Conservation (phyloP, 441 rosid genomes). For the Rhodomyrtus psidioides region DNA sequence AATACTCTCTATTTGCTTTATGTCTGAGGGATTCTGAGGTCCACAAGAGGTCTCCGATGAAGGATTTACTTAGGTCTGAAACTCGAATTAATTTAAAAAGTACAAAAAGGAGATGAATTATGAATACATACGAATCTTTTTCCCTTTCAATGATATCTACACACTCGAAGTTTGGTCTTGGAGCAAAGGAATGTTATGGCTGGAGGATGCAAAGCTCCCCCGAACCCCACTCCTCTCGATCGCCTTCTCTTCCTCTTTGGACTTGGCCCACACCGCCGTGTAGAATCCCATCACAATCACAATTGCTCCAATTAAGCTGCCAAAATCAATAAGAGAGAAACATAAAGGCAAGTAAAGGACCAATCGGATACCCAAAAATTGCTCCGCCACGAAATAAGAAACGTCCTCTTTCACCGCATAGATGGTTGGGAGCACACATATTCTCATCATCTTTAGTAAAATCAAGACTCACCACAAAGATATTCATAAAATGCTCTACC, state of each 20-base stretch:
- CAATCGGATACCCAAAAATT: background rate
- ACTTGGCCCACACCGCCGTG: background rate
- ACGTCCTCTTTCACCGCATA: background rate
- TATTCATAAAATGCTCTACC: background rate
- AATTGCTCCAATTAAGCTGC: background rate
- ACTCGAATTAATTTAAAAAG: too few species aligned
- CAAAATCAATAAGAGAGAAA: background rate
- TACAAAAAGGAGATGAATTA: too few species aligned
- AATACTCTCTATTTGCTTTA: too few species aligned
- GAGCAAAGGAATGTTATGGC: background rate
- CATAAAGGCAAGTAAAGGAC: background rate
- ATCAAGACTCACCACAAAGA: background rate
- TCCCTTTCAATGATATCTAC: background rate
- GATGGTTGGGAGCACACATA: background rate
- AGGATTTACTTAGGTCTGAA: too few species aligned
- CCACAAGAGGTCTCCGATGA: too few species aligned
- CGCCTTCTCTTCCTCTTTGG: background rate
- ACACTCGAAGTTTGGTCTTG: background rate
- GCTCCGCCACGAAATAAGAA: background rate
- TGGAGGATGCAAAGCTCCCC: background rate
- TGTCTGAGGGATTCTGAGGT: too few species aligned
- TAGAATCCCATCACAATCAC: background rate
- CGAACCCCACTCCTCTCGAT: background rate
- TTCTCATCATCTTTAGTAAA: background rate
- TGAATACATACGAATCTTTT: too few species aligned